Evolutionary conservation across 164 flowering plant species (phyloP).

Genomic region (Saururus chinensis): DNA sequence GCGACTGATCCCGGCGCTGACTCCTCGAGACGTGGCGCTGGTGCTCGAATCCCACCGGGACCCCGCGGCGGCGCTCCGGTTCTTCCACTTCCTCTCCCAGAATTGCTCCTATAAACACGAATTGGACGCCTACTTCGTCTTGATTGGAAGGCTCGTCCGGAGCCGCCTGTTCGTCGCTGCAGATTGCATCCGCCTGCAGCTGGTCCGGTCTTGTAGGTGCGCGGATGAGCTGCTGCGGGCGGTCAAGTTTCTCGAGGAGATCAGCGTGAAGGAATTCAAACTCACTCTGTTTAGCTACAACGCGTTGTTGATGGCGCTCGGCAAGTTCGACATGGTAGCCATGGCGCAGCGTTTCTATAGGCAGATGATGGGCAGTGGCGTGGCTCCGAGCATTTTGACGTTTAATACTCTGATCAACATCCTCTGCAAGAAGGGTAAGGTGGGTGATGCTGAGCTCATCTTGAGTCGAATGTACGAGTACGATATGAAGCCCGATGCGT

Average conservation of each 20-base stretch:
- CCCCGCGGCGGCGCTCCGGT: conserved; percentile 28
- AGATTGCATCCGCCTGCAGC: conserved; percentile 44
- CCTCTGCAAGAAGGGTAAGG: conserved; percentile 59
- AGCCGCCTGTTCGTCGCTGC: conserved; percentile 36
- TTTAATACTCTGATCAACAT: conserved; percentile 63
- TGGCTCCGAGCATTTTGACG: conserved; percentile 52
- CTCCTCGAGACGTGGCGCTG: conserved; percentile 35
- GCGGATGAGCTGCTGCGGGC: conserved; percentile 42
- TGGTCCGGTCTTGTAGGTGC: conserved; percentile 53
- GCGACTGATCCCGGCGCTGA: conserved; percentile 24
- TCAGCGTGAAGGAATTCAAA: conserved; percentile 28
- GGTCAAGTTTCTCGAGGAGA: conserved; percentile 32
- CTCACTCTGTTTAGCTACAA: conserved; percentile 47
- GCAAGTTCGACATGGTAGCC: conserved; percentile 52
- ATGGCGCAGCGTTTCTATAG: conserved; percentile 37
- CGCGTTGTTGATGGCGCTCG: conserved; percentile 57
- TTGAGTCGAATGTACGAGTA: conserved; percentile 34
- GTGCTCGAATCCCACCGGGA: conserved; percentile 29
- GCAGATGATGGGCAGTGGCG: conserved; percentile 34
- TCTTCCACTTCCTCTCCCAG: conserved; percentile 59
- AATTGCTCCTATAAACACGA: conserved; percentile 41
- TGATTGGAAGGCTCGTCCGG: conserved; percentile 47
- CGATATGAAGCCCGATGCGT: conserved; percentile 49
- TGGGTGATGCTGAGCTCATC: conserved; percentile 46
- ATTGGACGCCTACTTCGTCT: conserved; percentile 25